Conservation (phyloP, 345 rosid species). For the Excoecaria cochinchinensis region DNA sequence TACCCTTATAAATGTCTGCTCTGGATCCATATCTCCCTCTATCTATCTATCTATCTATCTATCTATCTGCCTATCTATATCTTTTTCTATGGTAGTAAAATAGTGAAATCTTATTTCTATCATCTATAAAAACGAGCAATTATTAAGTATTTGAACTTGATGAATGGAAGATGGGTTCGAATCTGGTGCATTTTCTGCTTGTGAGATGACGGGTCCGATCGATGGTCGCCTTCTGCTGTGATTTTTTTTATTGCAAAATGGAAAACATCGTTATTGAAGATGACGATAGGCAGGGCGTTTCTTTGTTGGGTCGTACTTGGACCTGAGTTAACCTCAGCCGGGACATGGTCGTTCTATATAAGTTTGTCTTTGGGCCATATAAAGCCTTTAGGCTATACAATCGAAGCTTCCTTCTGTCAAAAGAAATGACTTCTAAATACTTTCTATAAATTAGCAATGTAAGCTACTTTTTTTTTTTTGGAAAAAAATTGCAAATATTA, state of each 20-base stretch:
- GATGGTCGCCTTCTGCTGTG: not conserved
- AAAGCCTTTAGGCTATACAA: too few species aligned
- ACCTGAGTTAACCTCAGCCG: too few species aligned
- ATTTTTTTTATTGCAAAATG: not conserved
- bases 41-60: not conserved
- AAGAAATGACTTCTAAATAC: too few species aligned
- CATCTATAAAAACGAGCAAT: not conserved
- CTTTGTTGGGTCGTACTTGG: not conserved
- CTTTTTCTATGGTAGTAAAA: not conserved
- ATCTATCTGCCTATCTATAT: not conserved
- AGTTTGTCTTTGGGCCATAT: too few species aligned
- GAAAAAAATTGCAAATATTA: too few species aligned
- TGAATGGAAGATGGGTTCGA: not conserved
- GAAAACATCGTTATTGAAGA: not conserved
- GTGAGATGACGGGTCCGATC: not conserved
- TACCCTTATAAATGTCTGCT: constrained; percentile 91
- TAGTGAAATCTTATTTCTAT: not conserved
- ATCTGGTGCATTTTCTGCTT: not conserved
- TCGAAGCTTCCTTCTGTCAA: too few species aligned
- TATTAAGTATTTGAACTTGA: not conserved
- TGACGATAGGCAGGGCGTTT: not conserved
- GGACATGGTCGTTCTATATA: too few species aligned
- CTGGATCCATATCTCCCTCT: constrained; percentile 79
- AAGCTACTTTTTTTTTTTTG: too few species aligned
- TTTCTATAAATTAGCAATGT: too few species aligned